Conservation (phyloP, 75 land plant species). For the Cunninghamia lanceolata region DNA sequence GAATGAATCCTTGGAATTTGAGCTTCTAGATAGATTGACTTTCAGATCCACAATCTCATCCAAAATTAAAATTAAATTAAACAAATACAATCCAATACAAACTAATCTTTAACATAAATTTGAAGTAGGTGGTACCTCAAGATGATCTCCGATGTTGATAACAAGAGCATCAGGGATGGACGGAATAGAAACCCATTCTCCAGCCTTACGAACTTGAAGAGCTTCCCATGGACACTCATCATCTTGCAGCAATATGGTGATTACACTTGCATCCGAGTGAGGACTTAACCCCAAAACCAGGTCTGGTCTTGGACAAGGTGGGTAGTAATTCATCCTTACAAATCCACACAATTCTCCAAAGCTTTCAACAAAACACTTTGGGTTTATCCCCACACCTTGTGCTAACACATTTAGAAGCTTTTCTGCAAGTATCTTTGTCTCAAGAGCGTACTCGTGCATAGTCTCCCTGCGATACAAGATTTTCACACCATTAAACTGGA, state of each 20-base stretch:
- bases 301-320: constrained; percentile 74
- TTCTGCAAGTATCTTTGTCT: background rate
- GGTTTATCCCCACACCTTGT: background rate
- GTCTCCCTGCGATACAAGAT: background rate
- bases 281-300: constrained; percentile 71
- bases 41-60: no score
- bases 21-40: no score
- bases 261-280: constrained; percentile 65
- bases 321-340: constrained; percentile 79
- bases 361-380: constrained; percentile 10
- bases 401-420: background rate
- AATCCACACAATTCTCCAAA: constrained; percentile 45
- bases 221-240: constrained; percentile 35
- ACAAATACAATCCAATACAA: background rate
- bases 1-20: no score
- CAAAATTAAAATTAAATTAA: no score
- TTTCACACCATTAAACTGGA: background rate
- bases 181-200: constrained; percentile 45
- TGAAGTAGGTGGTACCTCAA: constrained; percentile 32
- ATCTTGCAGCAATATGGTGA: constrained; percentile 53
- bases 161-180: constrained; percentile 62
- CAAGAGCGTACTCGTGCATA: background rate
- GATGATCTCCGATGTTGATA: constrained; percentile 72
- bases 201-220: constrained; percentile 56
- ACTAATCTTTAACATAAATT: background rate